A percentile compares a stretch with the other conserved stretches of the same genome.
Conservation (phyloP, 2,329 filamentous ascomycete genomes). For the Aquanectria penicillioides region DNA sequence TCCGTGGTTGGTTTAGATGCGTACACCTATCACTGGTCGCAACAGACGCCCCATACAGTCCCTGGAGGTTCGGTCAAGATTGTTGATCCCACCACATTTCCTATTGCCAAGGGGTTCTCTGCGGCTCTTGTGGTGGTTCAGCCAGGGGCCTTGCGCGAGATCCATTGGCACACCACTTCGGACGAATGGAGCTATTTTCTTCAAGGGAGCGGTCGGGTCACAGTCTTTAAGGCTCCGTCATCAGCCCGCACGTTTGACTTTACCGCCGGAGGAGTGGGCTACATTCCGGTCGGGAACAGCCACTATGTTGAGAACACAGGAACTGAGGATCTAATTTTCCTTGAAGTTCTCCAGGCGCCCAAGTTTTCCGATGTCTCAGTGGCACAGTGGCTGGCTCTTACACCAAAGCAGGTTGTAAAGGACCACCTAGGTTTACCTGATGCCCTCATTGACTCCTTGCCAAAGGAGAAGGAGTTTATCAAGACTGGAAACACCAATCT, state of each 20-base stretch:
- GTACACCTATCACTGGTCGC: constrained; percentile 17
- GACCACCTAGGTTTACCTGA: constrained; percentile 4
- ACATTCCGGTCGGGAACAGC: constrained; percentile 14
- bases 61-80: constrained; percentile 17
- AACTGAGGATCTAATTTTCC: constrained; percentile 12
- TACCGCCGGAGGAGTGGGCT: constrained; percentile 9
- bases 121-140: constrained; percentile 10
- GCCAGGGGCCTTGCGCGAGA: constrained; percentile 9
- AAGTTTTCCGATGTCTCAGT: constrained; percentile 11
- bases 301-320: constrained; percentile 14
- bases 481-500: constrained; percentile 1
- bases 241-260: constrained; percentile 13
- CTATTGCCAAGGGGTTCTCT: constrained; percentile 5
- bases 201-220: constrained; percentile 6
- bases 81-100: constrained; percentile 9
- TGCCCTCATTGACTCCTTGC: constrained; percentile 3
- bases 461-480: constrained; percentile 13
- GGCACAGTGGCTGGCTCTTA: constrained; percentile 12
- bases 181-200: constrained; percentile 17
- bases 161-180: constrained; percentile 14
- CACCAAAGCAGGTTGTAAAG: constrained; percentile 11
- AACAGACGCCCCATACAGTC: constrained; percentile 2
- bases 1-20: neutral
- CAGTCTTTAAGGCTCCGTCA: constrained; percentile 10
- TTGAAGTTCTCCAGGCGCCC: constrained; percentile 3